These are phyloP conservation scores for Panaeolus papilionaceus DNA, from an alignment of 768 basidiomycete species.

Conservation along the genomic window DNA sequence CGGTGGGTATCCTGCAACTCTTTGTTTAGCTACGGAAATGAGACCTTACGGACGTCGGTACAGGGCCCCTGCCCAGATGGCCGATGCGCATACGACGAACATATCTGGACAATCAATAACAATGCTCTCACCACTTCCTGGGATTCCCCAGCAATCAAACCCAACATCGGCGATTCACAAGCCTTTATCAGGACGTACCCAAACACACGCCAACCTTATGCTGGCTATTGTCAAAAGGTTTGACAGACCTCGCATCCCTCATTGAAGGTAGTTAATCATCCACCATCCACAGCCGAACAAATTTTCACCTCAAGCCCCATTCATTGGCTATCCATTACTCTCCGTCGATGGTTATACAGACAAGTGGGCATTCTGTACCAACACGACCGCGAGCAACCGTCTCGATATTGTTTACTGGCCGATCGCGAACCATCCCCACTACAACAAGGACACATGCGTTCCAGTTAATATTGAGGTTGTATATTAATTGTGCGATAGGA, in stretches of 20 bases:
- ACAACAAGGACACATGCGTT: constrained; percentile 25
- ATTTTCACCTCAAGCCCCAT: constrained; percentile 25
- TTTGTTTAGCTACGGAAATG: background rate
- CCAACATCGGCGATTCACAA: constrained; percentile 27
- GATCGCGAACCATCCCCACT: constrained; percentile 33
- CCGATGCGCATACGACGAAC: constrained; percentile 22
- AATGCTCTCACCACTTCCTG: constrained; percentile 19
- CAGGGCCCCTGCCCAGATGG: constrained; percentile 26
- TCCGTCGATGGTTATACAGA: constrained; percentile 25
- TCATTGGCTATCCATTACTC: constrained; percentile 29
- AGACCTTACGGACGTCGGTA: background rate
- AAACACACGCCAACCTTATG: constrained; percentile 20
- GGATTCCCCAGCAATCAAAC: constrained; percentile 20
- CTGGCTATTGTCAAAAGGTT: constrained; percentile 27
- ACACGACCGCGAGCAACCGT: constrained; percentile 29
- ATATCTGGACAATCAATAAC: constrained; percentile 22
- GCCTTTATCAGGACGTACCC: constrained; percentile 24
- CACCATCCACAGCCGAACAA: constrained; percentile 24
- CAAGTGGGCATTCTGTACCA: constrained; percentile 33
- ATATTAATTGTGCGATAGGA: background rate
- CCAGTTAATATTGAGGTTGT: constrained; percentile 21
- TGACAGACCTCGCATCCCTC: background rate
- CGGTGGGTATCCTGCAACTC: constrained; percentile 17
- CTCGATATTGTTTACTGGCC: constrained; percentile 36
- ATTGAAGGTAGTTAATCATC: background rate